A percentile compares a stretch with the other conserved stretches of the same genome.
Evolutionary conservation across 305 asterid species (phyloP).

Genomic region (Fraxinus latifolia): DNA sequence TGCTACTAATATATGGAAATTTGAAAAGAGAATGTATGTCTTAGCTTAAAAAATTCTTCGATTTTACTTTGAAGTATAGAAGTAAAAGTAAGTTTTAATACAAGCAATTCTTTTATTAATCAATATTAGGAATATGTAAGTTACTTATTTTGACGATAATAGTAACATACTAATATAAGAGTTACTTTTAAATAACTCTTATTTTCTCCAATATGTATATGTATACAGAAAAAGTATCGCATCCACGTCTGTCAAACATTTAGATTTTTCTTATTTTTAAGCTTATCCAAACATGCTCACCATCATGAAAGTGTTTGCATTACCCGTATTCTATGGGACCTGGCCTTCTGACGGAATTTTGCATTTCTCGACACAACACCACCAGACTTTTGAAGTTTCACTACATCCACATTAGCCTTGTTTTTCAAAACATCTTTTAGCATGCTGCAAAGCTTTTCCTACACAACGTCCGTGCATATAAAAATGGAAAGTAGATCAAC

Average conservation of each 20-base stretch:
- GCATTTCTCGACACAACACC: slow-evolving; percentile 94
- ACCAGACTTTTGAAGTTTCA: slow-evolving; percentile 97
- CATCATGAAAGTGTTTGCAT: slow-evolving; percentile 22
- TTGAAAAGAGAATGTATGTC: neutral
- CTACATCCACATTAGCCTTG: slow-evolving; percentile 82
- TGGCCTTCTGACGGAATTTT: slow-evolving; percentile 82
- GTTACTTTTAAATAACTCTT: neutral
- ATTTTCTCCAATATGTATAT: no score
- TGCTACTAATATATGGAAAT: neutral
- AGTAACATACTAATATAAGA: neutral
- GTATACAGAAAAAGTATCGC: neutral
- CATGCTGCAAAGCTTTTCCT: slow-evolving; percentile 99
- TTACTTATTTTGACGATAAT: neutral
- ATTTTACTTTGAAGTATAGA: neutral
- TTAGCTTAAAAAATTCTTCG: neutral
- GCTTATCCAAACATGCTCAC: neutral
- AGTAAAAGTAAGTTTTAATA: neutral
- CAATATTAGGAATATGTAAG: neutral
- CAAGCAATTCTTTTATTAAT: neutral
- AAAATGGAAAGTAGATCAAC: slow-evolving; percentile 20
- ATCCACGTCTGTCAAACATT: neutral
- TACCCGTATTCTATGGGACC: slow-evolving; percentile 83
- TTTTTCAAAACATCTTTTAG: slow-evolving; percentile 72
- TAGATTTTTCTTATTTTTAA: neutral
- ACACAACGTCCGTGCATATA: slow-evolving; percentile 20